Percentiles rank a stretch among this genome's conserved stretches.
Evolutionary conservation across 228 moss, liverwort and hornwort genomes (phyloP).

Genomic region (Sphagnum fallax): DNA sequence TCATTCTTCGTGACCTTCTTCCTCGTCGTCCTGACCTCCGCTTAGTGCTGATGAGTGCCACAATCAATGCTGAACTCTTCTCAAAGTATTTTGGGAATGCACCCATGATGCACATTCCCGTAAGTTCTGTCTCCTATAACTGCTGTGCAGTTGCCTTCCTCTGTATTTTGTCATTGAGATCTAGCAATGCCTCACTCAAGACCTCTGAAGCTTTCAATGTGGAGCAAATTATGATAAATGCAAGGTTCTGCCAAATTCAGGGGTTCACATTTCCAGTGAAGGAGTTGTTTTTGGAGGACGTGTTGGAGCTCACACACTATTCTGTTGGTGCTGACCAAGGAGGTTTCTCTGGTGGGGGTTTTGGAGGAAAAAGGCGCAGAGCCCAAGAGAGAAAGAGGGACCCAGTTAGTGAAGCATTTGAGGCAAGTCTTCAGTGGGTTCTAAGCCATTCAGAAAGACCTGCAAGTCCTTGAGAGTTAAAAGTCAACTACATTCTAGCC

Average conservation of each 20-base stretch:
- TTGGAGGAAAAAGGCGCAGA: conserved; percentile 47
- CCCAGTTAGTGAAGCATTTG: conserved; percentile 65
- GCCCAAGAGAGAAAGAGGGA: conserved; percentile 74
- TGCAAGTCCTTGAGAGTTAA: too few relatives aligned
- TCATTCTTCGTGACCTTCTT: conserved; percentile 78
- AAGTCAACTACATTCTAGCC: too few relatives aligned
- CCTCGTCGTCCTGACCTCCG: conserved; percentile 90
- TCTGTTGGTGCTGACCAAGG: conserved; percentile 64
- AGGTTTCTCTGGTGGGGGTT: conserved; percentile 46
- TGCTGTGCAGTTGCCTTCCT: background rate
- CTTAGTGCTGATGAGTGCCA: conserved; percentile 95
- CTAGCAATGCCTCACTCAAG: background rate
- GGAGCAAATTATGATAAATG: background rate
- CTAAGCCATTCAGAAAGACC: too few relatives aligned
- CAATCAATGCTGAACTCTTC: conserved; percentile 93
- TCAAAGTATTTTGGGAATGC: conserved; percentile 88
- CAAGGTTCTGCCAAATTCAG: conserved; percentile 30
- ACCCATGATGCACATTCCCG: conserved; percentile 97
- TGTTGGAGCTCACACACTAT: conserved; percentile 69
- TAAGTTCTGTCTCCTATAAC: conserved; percentile 13
- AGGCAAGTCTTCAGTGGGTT: conserved; percentile 28
- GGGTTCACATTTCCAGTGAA: conserved; percentile 91
- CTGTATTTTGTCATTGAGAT: background rate
- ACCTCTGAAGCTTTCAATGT: background rate
- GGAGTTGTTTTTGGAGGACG: conserved; percentile 93